These are phyloP conservation scores for Sungouiella blattae DNA, from an alignment of 805 yeast genomes.

Conservation along the genomic window DNA sequence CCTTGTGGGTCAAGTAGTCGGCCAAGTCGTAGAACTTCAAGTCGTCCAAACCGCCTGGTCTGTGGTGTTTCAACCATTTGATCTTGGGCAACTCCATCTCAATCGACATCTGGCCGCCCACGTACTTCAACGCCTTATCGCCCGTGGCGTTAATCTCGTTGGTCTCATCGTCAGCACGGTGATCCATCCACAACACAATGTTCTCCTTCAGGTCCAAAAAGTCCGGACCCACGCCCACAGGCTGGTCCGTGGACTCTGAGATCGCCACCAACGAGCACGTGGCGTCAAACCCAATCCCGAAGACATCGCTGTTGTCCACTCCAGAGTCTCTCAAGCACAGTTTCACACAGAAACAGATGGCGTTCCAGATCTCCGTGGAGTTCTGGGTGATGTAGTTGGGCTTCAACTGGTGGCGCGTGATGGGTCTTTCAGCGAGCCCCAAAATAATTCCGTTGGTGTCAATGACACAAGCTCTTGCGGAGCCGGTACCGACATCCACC, in stretches of 20 bases:
- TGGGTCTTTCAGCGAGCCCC: conserved; percentile 74
- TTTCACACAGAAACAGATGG: conserved; percentile 78
- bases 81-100: conserved; percentile 98
- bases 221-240: conserved; percentile 91
- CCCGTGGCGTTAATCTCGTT: conserved; percentile 73
- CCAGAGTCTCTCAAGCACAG: conserved; percentile 71
- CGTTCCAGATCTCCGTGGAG: conserved; percentile 87
- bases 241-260: conserved; percentile 58
- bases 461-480: conserved; percentile 91
- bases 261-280: conserved; percentile 92
- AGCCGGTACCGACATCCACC: conserved; percentile 96
- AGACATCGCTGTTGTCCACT: conserved; percentile 61
- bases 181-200: conserved; percentile 97
- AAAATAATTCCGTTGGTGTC: conserved; percentile 80
- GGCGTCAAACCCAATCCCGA: conserved; percentile 95
- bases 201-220: conserved; percentile 70
- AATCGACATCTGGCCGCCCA: conserved; percentile 96
- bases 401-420: conserved; percentile 70
- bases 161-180: conserved; percentile 84
- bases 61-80: conserved; percentile 88
- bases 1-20: conserved; percentile 86
- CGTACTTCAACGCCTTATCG: conserved; percentile 80
- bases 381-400: conserved; percentile 80
- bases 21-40: conserved; percentile 91
- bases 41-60: conserved; percentile 55